Conservation (phyloP, 306 rosid species). For the Malus sylvestris region DNA sequence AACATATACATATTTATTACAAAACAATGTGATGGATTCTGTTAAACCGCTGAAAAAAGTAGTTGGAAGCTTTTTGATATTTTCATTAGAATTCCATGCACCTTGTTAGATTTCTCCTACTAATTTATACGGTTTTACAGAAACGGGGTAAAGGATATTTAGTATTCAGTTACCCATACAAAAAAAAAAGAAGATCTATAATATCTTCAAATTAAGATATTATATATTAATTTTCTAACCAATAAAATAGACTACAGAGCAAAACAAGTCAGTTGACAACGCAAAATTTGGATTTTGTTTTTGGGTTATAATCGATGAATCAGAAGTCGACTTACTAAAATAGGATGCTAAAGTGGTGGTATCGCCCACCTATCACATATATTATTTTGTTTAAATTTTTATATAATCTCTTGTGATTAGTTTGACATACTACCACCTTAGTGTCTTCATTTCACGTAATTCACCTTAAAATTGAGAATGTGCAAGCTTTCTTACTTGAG, state of each 20-base stretch:
- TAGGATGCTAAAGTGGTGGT: not conserved
- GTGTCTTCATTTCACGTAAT: not conserved
- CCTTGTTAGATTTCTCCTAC: not conserved
- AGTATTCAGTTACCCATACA: not conserved
- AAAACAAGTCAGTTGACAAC: not conserved
- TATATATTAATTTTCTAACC: not conserved
- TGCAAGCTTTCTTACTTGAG: not conserved
- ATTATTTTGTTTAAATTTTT: no score
- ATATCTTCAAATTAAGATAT: not conserved
- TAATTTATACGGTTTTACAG: not conserved
- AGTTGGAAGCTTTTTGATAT: not conserved
- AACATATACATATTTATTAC: not conserved
- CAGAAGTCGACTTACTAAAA: no score
- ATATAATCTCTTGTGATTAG: no score
- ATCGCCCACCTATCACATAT: no score
- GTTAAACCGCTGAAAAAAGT: not conserved
- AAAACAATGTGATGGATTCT: not conserved
- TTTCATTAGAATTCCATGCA: not conserved
- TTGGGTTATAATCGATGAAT: not conserved
- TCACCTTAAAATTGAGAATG: not conserved
- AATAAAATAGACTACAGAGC: not conserved
- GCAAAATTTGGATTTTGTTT: not conserved
- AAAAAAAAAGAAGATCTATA: not conserved
- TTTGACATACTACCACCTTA: not conserved
- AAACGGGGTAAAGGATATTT: not conserved